Base-by-base conservation (phyloP, 345 rosid genomes). In the Mercurialis annua region DNA sequence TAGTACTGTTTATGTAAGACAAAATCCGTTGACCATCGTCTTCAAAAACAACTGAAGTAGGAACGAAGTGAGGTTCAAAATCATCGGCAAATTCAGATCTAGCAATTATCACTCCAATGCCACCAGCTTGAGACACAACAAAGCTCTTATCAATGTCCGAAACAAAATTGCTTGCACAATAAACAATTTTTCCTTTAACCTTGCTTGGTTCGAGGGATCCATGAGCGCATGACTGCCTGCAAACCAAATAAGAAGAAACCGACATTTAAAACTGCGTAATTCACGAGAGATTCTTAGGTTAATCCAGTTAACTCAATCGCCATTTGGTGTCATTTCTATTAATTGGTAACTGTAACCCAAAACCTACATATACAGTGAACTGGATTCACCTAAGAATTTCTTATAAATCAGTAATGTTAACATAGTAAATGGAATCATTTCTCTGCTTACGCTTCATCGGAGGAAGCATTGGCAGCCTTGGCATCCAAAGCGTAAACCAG, bases 41-140 rank as follows among this genome's bases (percentile, higher is more conserved):
- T 29, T 23, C 68, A 1, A 69, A 31, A 51, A 71, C 69, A 40
- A 15, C 24, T n/a, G 60, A 38, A 40, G 65, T 64, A 33, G 69
- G 65, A 48, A 71, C 10, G 48, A 46, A 71, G 29, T 58, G 50
- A 1, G 51, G 18, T 15, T 42, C 6, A 27, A 40, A 4, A 2
- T 9, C 8, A 10, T 12, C 18, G 4, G 15, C 29, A 26, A 10
- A 4, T 0, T 17, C 40, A 8, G 18, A 24, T 20, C 20, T 12
- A 6, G 66, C 73, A 17, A 74, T 59, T 4, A 74, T 64, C 70
- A 68, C 12, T 6, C 73, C 78, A 34, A 68, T 34, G 5, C 68
- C 78, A 27, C 78, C 73, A 21, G 73, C 66, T 9, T 34, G 31
- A 16, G 52, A 14, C 48, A 60, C 73, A 6, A 8, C 62, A 9